Conservation (phyloP, 495 filamentous ascomycete genomes). For the Trichoderma virens region DNA sequence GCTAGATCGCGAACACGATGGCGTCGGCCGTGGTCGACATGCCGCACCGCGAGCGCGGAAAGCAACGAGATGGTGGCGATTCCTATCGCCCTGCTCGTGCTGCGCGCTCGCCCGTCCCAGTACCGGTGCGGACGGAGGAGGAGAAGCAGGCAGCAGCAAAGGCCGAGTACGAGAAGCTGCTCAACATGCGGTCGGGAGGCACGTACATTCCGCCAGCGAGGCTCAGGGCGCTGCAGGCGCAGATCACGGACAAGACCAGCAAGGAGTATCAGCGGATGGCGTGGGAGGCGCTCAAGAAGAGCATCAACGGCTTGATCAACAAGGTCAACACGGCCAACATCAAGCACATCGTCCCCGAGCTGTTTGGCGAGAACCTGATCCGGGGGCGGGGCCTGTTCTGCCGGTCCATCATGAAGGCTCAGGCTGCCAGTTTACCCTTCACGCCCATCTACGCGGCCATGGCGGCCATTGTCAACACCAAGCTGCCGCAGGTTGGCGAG, state of each 20-base stretch:
- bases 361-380: constrained; percentile 90
- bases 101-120: constrained; percentile 43
- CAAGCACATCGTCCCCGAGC: constrained; percentile 90
- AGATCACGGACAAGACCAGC: constrained; percentile 91
- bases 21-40: constrained; percentile 23
- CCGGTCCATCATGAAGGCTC: constrained; percentile 93
- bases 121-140: constrained; percentile 58
- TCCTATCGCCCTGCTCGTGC: constrained; percentile 31
- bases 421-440: constrained; percentile 92
- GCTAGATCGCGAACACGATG: constrained; percentile 14
- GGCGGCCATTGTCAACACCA: constrained; percentile 95
- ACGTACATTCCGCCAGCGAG: constrained; percentile 92
- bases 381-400: constrained; percentile 89
- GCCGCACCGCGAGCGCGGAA: constrained; percentile 18
- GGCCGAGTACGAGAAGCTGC: constrained; percentile 83
- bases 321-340: constrained; percentile 97
- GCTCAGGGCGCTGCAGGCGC: constrained; percentile 84
- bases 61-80: constrained; percentile 34
- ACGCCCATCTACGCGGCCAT: constrained; percentile 92
- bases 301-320: constrained; percentile 96
- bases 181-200: constrained; percentile 86
- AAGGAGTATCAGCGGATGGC: constrained; percentile 99
- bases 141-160: constrained; percentile 75
- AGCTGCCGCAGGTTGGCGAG: constrained; percentile 89
- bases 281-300: constrained; percentile 98